phyloP scores from a whole-genome alignment of 352 stramenopile genomes.

The Phytophthora europaea region DNA sequence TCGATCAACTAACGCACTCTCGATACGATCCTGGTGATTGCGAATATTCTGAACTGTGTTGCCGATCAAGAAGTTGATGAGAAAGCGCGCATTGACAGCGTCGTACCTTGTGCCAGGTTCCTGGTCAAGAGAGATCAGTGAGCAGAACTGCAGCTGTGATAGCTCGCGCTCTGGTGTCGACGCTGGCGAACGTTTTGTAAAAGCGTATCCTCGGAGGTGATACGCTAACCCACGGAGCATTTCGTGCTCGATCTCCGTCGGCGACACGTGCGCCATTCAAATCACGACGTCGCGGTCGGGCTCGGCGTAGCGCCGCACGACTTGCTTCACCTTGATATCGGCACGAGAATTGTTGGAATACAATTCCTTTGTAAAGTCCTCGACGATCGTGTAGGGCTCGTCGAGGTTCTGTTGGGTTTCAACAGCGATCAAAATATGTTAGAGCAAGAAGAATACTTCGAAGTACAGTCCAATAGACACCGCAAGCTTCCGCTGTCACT shows the following conservation, averaged over 20 bases:
- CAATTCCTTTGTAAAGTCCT: constrained; percentile 69
- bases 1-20: constrained; percentile 44
- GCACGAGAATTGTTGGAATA: constrained; percentile 54
- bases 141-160: constrained; percentile 63
- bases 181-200: constrained; percentile 50
- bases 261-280: constrained; percentile 64
- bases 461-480: neutral
- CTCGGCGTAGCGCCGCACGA: constrained; percentile 66
- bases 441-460: neutral
- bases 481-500: too few relatives aligned
- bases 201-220: constrained; percentile 62
- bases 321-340: constrained; percentile 62
- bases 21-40: constrained; percentile 53
- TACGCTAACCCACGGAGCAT: constrained; percentile 47
- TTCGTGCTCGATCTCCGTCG: constrained; percentile 60
- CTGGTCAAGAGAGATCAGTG: constrained; percentile 60
- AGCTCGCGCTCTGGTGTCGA: constrained; percentile 40
- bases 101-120: constrained; percentile 34
- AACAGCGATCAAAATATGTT: neutral
- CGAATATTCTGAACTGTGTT: constrained; percentile 49
- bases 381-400: constrained; percentile 63
- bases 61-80: constrained; percentile 58
- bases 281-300: constrained; percentile 66
- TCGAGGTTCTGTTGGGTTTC: constrained; percentile 30
- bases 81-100: constrained; percentile 35